phyloP scores from a whole-genome alignment of 1,284 basidiomycete species.

The Cutaneotrichosporon sp. region DNA sequence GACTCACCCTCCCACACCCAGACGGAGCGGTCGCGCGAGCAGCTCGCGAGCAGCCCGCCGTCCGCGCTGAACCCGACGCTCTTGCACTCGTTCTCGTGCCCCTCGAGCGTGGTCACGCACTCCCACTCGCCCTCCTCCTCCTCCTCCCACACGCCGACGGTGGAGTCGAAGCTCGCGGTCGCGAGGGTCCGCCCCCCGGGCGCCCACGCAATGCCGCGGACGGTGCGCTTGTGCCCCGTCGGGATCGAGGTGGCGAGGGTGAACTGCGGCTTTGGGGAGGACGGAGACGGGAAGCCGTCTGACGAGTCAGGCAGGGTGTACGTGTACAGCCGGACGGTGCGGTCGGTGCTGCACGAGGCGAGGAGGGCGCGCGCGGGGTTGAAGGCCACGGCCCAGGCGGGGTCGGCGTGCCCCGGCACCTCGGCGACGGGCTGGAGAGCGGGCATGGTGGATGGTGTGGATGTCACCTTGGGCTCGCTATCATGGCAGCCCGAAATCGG shows the following conservation, averaged over 20 bases:
- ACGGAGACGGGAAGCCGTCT: constrained; percentile 27
- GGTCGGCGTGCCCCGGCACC: constrained; percentile 71
- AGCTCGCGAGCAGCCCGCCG: constrained; percentile 85
- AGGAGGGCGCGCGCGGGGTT: constrained; percentile 80
- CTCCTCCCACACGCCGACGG: constrained; percentile 88
- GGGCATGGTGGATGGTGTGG: background rate
- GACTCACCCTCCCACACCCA: constrained; percentile 96
- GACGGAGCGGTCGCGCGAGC: constrained; percentile 93
- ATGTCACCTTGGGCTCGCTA: background rate
- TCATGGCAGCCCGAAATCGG: background rate
- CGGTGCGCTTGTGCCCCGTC: constrained; percentile 87
- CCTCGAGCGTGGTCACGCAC: constrained; percentile 79
- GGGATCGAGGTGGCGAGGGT: constrained; percentile 64
- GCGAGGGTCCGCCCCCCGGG: constrained; percentile 87
- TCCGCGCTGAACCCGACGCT: constrained; percentile 78
- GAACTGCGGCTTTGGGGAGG: constrained; percentile 56
- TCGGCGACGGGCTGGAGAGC: constrained; percentile 27
- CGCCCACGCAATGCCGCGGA: constrained; percentile 87
- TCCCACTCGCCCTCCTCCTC: constrained; percentile 55
- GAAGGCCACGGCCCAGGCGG: constrained; percentile 89
- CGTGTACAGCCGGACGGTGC: constrained; percentile 80
- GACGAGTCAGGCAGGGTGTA: constrained; percentile 58
- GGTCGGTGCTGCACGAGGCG: constrained; percentile 93
- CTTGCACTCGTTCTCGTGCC: constrained; percentile 98
- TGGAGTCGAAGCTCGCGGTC: constrained; percentile 92